Base-by-base conservation (phyloP, 2,329 filamentous ascomycete genomes). In the Chalaropsis thielavioides region DNA sequence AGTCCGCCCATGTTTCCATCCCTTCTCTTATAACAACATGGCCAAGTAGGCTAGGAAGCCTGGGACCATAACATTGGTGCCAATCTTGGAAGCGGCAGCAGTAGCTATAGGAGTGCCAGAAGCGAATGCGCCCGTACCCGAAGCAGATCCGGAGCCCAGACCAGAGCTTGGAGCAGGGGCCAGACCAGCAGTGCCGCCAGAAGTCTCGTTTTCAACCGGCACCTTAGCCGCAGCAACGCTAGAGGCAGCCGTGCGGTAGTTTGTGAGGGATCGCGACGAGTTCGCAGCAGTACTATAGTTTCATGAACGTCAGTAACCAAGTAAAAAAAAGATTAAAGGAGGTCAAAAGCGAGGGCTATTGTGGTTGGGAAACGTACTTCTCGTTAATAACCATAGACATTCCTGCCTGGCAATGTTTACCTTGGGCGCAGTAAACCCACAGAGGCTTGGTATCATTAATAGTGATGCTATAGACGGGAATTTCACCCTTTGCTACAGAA, bases 321-420 rank as follows among this genome's bases (percentile, higher is more conserved):
- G n/a, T 35, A 63, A 31, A n/a, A 11, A 63, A 13, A n/a, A 13
- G n/a, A 1, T 40, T 10, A n/a, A 10, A n/a, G 0, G 46, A 4
- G 5, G 22, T 6, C 1, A 27, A 27, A 51, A 27, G 8, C 6
- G 19, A 24, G n/a, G 46, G 46, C 19, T 51, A 6, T 22, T 10
- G 1, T 17, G 54, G 3, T 7, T 3, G 43, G 3, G 19, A 22
- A 22, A 75, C 84, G 75, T 75, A 88, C 85, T 86, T 79, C 76
- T 83, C 83, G 75, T 92, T 91, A 72, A 91, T 85, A 40, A 89
- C 87, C 77, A 89, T 86, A 66, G 81, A 80, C 86, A 91, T 91
- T 68, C 87, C 87, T 60, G 73, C 76, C 74, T 90, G 82, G 75
- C 89, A 94, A 76, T 94, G 89, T 71, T 80, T 82, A 58, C 73